A percentile compares a stretch with the other conserved stretches of the same genome.
Evolutionary conservation across 1,284 basidiomycete species (phyloP).

Genomic region (Volvariella surrecta): DNA sequence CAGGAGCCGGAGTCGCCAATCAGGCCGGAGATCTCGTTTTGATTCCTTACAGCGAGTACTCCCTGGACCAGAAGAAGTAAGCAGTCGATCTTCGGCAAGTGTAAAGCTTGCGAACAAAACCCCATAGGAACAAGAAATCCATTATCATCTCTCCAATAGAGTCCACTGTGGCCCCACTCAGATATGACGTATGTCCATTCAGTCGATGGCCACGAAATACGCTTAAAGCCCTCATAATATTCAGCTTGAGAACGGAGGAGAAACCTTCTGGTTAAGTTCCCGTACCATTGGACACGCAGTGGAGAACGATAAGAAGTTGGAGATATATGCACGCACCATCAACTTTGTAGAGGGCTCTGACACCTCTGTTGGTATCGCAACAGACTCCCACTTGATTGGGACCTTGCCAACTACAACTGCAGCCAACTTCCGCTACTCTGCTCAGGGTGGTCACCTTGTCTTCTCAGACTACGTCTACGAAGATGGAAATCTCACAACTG

Average conservation of each 20-base stretch:
- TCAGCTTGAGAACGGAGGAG: slow-evolving; percentile 53
- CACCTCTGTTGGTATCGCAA: slow-evolving; percentile 11
- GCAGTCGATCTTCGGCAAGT: slow-evolving; percentile 18
- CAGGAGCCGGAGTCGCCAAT: slow-evolving; percentile 59
- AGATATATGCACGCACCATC: slow-evolving; percentile 52
- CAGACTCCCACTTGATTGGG: slow-evolving; percentile 30
- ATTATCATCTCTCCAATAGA: slow-evolving; percentile 56
- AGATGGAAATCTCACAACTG: slow-evolving; percentile 62
- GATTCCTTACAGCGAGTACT: slow-evolving; percentile 61
- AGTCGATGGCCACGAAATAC: neutral
- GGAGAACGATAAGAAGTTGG: slow-evolving; percentile 39
- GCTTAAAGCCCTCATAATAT: neutral
- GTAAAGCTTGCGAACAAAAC: neutral
- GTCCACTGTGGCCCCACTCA: slow-evolving; percentile 34
- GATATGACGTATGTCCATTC: slow-evolving; percentile 32
- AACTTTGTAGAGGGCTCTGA: slow-evolving; percentile 22
- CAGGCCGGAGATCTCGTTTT: slow-evolving; percentile 57
- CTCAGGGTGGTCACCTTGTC: slow-evolving; percentile 42
- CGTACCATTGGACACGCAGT: slow-evolving; percentile 64
- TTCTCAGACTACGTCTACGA: slow-evolving; percentile 75
- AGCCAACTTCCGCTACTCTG: slow-evolving; percentile 61
- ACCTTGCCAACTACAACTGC: slow-evolving; percentile 60
- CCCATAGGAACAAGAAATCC: slow-evolving; percentile 54
- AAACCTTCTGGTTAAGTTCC: slow-evolving; percentile 68
- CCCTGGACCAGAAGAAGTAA: slow-evolving; percentile 63